Percentiles rank a stretch among this genome's conserved stretches.
phyloP scores from a whole-genome alignment of 495 filamentous ascomycete genomes.

The Penicillium bialowiezense region DNA sequence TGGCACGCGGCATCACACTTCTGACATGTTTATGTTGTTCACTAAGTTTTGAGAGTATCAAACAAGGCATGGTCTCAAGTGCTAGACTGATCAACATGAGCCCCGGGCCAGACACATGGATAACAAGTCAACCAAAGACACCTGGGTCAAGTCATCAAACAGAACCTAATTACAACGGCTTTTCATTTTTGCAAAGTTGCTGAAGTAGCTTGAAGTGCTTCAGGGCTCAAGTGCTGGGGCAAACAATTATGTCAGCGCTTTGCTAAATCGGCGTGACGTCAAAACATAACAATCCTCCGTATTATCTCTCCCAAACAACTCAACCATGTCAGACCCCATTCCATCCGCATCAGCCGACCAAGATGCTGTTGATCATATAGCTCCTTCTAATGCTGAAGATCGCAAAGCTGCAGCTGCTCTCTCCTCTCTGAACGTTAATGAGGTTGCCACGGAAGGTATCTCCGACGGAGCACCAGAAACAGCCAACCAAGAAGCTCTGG shows the following conservation, averaged over 20 bases:
- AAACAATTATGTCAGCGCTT: conserved; percentile 3
- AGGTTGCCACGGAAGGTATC: conserved; percentile 42
- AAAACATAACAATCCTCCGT: neutral
- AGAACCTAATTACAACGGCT: no score
- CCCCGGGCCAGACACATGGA: no score
- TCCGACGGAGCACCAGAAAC: conserved; percentile 44
- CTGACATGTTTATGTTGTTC: no score
- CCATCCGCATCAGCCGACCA: conserved; percentile 67
- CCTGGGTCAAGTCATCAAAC: no score
- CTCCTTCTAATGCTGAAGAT: conserved; percentile 74
- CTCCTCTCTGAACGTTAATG: conserved; percentile 69
- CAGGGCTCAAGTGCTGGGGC: no score
- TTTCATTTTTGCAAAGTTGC: no score
- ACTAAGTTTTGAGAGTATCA: no score
- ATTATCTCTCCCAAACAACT: neutral
- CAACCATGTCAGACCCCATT: conserved; percentile 58
- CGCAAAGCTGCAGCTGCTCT: conserved; percentile 88
- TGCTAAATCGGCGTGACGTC: neutral
- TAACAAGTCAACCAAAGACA: no score
- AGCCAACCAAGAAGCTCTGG: conserved; percentile 76
- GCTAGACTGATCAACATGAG: no score
- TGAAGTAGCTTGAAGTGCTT: no score
- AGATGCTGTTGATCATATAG: conserved; percentile 54
- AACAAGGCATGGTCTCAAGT: no score
- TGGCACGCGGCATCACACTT: no score